Conservation (phyloP, 2,329 filamentous ascomycete species). For the Colletotrichum sp. region DNA sequence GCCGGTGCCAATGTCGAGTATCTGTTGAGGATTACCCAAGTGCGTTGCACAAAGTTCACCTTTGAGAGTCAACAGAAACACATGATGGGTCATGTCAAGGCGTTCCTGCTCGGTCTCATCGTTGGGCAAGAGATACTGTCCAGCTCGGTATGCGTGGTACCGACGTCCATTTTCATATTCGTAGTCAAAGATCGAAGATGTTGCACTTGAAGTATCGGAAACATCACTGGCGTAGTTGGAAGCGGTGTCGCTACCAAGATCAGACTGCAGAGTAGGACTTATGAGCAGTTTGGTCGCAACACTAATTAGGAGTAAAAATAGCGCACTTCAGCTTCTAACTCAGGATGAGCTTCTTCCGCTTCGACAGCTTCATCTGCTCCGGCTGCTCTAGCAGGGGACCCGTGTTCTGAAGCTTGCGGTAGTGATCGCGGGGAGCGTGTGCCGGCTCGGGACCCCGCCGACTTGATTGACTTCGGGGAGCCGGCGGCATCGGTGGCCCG, state of each 20-base stretch:
- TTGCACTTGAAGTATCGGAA: slow-evolving; percentile 30
- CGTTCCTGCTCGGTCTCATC: slow-evolving; percentile 47
- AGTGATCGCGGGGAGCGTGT: not conserved
- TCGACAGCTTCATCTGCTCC: not conserved
- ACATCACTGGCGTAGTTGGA: slow-evolving; percentile 23
- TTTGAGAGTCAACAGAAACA: slow-evolving; percentile 36
- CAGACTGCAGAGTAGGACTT: too few relatives aligned
- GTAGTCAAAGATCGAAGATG: slow-evolving; percentile 38
- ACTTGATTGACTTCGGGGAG: not conserved
- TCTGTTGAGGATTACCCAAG: slow-evolving; percentile 40
- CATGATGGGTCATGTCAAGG: slow-evolving; percentile 42
- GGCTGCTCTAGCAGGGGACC: not conserved
- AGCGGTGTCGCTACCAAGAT: slow-evolving; percentile 14
- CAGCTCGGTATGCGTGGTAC: slow-evolving; percentile 51
- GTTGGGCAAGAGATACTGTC: slow-evolving; percentile 48
- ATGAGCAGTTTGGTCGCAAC: not conserved
- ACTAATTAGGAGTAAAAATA: not conserved
- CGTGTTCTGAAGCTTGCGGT: not conserved
- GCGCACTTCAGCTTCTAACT: not conserved
- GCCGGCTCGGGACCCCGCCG: not conserved
- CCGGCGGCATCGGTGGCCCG: not conserved
- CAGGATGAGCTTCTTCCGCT: not conserved
- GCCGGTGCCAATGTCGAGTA: slow-evolving; percentile 50
- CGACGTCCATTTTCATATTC: slow-evolving; percentile 47
- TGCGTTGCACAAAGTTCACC: slow-evolving; percentile 38